These are phyloP conservation scores for Gigaspora rosea DNA, from an alignment of 192 early-diverging fungal species.

Conservation along the genomic window DNA sequence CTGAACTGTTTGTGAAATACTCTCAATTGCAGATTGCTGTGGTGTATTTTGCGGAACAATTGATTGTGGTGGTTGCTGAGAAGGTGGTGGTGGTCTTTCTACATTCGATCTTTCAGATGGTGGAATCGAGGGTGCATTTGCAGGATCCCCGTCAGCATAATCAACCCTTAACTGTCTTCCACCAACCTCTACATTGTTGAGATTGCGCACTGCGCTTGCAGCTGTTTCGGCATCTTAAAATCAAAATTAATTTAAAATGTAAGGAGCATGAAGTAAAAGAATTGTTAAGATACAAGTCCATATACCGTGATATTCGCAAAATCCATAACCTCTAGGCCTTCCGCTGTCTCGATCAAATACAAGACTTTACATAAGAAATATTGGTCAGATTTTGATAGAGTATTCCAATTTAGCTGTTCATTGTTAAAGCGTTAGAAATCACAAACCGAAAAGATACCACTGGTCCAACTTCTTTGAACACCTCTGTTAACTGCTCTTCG, in stretches of 20 bases:
- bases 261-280: not conserved
- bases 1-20: conserved; percentile 49
- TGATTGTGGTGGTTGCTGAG: not conserved
- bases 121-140: conserved; percentile 22
- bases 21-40: not conserved
- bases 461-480: conserved; percentile 92
- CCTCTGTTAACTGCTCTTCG: conserved; percentile 89
- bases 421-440: not conserved
- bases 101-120: not conserved
- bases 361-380: conserved; percentile 48
- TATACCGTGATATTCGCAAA: conserved; percentile 83
- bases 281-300: not conserved
- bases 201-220: conserved; percentile 89
- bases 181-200: conserved; percentile 88
- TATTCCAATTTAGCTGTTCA: not conserved
- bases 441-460: conserved; percentile 69
- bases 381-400: not conserved
- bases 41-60: not conserved
- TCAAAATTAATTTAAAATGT: conserved; percentile 6
- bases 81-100: not conserved
- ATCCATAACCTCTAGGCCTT: conserved; percentile 93
- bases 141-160: conserved; percentile 81
- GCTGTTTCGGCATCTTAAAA: conserved; percentile 83
- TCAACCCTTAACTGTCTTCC: conserved; percentile 90
- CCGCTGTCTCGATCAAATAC: conserved; percentile 90